Conservation (phyloP, 208 protist genomes). For the Angomonas deanei region DNA sequence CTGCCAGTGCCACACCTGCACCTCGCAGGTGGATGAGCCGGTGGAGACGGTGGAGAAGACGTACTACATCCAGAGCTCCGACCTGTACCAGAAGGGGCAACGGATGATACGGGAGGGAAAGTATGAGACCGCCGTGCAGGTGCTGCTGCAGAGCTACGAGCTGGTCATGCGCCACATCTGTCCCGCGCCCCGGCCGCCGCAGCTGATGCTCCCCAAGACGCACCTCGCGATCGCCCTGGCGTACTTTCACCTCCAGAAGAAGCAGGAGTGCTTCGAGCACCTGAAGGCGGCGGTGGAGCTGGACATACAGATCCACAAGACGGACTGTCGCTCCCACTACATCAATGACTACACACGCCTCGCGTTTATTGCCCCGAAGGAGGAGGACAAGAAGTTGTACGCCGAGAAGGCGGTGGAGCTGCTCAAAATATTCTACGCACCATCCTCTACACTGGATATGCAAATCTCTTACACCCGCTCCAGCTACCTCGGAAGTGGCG, state of each 20-base stretch:
- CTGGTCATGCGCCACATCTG: constrained; percentile 83
- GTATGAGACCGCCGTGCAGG: constrained; percentile 66
- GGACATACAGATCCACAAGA: constrained; percentile 53
- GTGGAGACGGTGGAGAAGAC: constrained; percentile 57
- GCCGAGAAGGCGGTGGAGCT: constrained; percentile 54
- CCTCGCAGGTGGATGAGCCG: constrained; percentile 63
- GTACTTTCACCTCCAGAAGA: constrained; percentile 65
- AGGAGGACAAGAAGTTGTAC: constrained; percentile 36
- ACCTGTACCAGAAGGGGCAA: constrained; percentile 89
- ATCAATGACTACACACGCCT: constrained; percentile 77
- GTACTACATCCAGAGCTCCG: constrained; percentile 73
- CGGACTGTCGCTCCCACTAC: constrained; percentile 41
- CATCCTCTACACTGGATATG: constrained; percentile 41
- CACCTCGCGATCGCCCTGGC: constrained; percentile 79
- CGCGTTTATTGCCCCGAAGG: constrained; percentile 34
- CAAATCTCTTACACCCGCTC: constrained; percentile 14
- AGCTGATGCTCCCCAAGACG: constrained; percentile 81
- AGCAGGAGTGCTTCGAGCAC: constrained; percentile 75
- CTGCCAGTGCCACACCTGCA: constrained; percentile 61
- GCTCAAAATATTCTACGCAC: constrained; percentile 62
- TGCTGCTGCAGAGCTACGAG: constrained; percentile 81
- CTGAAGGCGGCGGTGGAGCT: constrained; percentile 46
- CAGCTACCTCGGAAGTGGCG: neutral
- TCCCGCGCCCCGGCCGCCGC: constrained; percentile 67
- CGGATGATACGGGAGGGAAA: constrained; percentile 74